Conservation (phyloP, 768 basidiomycete genomes). For the Hemileccinum impolitum region DNA sequence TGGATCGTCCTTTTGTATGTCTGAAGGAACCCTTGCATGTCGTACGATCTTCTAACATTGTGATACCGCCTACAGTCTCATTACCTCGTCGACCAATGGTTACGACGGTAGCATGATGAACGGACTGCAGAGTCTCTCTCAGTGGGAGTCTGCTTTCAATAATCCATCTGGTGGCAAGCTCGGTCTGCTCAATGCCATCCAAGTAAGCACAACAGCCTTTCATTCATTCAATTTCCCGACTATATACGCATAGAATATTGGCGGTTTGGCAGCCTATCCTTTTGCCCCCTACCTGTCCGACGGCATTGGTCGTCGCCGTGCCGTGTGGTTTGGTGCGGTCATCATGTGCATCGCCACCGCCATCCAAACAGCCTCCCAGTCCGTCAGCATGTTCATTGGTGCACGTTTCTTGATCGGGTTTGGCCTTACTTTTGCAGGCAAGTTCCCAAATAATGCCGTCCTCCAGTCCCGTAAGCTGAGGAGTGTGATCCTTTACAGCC, state of each 20-base stretch:
- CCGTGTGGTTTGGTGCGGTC: constrained; percentile 65
- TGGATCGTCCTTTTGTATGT: constrained; percentile 69
- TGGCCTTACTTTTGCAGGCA: constrained; percentile 67
- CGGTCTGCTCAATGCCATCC: constrained; percentile 72
- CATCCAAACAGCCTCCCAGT: constrained; percentile 68
- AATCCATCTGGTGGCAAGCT: constrained; percentile 55
- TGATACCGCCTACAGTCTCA: constrained; percentile 42
- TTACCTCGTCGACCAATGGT: constrained; percentile 73
- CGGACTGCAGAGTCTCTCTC: constrained; percentile 63
- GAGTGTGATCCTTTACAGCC: constrained; percentile 30
- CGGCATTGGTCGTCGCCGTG: constrained; percentile 60
- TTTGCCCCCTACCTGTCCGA: constrained; percentile 73
- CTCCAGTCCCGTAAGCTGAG: background rate
- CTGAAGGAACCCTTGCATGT: background rate
- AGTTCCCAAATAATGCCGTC: constrained; percentile 13
- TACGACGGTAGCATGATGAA: constrained; percentile 83
- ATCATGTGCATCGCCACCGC: constrained; percentile 69
- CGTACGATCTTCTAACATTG: constrained; percentile 1
- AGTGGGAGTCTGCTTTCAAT: constrained; percentile 63
- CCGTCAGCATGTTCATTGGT: constrained; percentile 76
- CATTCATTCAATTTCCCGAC: background rate
- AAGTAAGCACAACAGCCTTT: constrained; percentile 38
- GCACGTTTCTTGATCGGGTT: constrained; percentile 79
- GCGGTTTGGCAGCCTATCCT: constrained; percentile 62
- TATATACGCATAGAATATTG: constrained; percentile 53